Evolutionary conservation across 176 grass and related monocot species (phyloP).

Genomic region (Rhynchospora pubera): DNA sequence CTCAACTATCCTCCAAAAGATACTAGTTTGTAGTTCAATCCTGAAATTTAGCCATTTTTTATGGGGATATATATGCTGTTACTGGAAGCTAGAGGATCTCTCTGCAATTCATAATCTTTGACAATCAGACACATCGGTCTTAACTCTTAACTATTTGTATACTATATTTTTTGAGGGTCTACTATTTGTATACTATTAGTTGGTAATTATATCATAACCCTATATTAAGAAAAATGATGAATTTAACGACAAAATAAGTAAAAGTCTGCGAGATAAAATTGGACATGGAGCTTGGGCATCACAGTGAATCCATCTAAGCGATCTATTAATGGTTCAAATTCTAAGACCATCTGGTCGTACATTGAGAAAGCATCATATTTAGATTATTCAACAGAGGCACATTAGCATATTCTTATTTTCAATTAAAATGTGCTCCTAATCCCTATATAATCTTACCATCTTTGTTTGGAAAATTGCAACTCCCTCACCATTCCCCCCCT

Average conservation of each 20-base stretch:
- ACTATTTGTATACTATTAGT: not conserved
- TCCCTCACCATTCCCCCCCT: not conserved
- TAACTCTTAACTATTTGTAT: not conserved
- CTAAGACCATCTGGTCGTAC: not conserved
- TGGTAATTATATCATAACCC: not conserved
- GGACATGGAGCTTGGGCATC: not conserved
- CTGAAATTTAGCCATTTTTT: not conserved
- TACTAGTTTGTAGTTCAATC: not conserved
- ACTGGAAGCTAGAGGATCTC: not conserved
- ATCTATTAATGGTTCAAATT: not conserved
- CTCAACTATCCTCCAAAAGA: not conserved
- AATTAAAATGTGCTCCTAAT: not conserved
- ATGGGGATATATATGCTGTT: too few species aligned
- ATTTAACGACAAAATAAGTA: not conserved
- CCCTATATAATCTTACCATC: not conserved
- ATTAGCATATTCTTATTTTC: not conserved
- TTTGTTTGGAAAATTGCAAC: not conserved
- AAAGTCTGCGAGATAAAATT: not conserved
- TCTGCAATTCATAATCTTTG: not conserved
- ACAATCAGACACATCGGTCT: not conserved
- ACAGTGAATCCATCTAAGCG: not conserved
- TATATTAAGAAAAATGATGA: not conserved
- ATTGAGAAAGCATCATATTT: not conserved
- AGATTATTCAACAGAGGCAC: not conserved
- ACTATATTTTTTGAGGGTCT: too few species aligned